Evolutionary conservation across 768 basidiomycete genomes (phyloP).

Genomic region (Xerocomellus intermedius): DNA sequence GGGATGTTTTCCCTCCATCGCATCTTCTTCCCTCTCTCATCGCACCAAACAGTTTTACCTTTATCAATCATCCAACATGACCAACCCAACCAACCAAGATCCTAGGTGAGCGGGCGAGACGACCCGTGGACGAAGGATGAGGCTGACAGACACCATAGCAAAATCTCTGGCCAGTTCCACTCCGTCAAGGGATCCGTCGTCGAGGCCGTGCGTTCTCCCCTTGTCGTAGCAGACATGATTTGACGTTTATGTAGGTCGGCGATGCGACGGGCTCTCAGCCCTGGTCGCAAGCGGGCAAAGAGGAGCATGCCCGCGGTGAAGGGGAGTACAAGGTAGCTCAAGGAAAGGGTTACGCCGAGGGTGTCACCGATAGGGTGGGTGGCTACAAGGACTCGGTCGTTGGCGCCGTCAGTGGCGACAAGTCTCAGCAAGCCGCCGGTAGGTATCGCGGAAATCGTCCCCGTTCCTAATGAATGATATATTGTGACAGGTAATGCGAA

Average conservation of each 20-base stretch:
- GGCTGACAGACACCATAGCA: constrained; percentile 23
- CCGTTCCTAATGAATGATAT: not conserved
- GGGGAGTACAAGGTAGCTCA: constrained; percentile 46
- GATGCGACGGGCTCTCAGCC: constrained; percentile 41
- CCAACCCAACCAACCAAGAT: constrained; percentile 21
- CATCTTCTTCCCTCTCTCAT: constrained; percentile 5
- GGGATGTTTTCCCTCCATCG: not conserved
- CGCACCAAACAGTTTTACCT: not conserved
- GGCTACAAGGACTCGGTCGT: constrained; percentile 56
- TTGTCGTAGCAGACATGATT: not conserved
- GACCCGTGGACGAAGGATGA: too few species aligned
- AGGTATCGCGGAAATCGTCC: not conserved
- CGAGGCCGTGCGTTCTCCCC: constrained; percentile 27
- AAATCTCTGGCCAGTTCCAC: constrained; percentile 35
- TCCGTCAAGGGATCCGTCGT: constrained; percentile 38
- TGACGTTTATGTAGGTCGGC: constrained; percentile 33
- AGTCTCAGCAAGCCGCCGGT: constrained; percentile 50
- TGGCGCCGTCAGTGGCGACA: constrained; percentile 57
- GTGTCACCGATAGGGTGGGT: constrained; percentile 40
- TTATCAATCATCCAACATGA: not conserved
- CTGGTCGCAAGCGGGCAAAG: constrained; percentile 45
- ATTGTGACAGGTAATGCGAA: constrained; percentile 44
- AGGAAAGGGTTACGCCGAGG: constrained; percentile 51
- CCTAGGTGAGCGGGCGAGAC: constrained; percentile 23
- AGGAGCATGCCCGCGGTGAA: constrained; percentile 52